These are phyloP conservation scores for Pythium phragmitis DNA, from an alignment of 352 stramenopile species.

Conservation along the genomic window DNA sequence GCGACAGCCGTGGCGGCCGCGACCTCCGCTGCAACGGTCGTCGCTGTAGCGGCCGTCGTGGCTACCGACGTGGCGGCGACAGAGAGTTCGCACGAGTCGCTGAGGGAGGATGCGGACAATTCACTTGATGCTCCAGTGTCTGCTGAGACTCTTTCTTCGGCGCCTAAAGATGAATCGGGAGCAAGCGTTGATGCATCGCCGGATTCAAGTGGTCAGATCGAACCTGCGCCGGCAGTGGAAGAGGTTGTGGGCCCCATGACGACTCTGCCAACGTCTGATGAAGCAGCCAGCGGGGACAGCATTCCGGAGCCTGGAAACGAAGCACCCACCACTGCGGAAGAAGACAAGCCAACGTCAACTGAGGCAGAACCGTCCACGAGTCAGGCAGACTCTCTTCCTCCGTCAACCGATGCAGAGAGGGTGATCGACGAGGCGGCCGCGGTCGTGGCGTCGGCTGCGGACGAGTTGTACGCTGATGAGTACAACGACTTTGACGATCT, in stretches of 20 bases:
- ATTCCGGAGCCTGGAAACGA: too few species aligned
- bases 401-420: not conserved
- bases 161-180: not conserved
- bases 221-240: not conserved
- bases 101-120: not conserved
- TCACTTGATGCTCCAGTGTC: not conserved
- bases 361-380: not conserved
- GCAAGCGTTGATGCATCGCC: not conserved
- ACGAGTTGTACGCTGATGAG: constrained; percentile 58
- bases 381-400: not conserved
- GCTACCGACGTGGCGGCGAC: too few species aligned
- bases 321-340: too few species aligned
- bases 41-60: not conserved
- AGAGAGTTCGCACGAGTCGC: not conserved
- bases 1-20: not conserved
- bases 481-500: constrained; percentile 53
- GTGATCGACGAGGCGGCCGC: constrained; percentile 16
- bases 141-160: not conserved
- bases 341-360: not conserved
- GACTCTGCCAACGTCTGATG: too few species aligned
- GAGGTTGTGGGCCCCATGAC: not conserved
- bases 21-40: not conserved
- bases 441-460: constrained; percentile 14
- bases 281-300: too few species aligned
- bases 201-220: not conserved